Evolutionary conservation across 139 green algal species (phyloP).

Genomic region (Chlamydomonas eustigma): DNA sequence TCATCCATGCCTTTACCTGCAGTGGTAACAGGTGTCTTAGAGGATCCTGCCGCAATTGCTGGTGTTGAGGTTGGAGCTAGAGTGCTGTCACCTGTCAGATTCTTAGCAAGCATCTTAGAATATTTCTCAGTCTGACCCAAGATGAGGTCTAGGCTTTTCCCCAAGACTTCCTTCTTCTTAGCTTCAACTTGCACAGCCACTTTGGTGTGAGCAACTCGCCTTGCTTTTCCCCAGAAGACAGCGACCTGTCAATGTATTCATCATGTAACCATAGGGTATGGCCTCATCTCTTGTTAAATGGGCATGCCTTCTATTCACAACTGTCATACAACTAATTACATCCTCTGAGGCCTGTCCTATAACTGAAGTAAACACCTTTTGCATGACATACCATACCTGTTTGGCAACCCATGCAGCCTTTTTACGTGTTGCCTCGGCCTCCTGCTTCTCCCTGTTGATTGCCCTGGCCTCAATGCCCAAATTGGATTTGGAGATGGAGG

Average conservation of each 20-base stretch:
- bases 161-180: slow-evolving; percentile 65
- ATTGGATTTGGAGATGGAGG: slow-evolving; percentile 53
- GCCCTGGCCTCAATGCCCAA: slow-evolving; percentile 62
- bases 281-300: no score
- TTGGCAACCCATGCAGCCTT: slow-evolving; percentile 22
- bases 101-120: slow-evolving; percentile 74
- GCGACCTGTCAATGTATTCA: no score
- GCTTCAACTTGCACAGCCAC: slow-evolving; percentile 57
- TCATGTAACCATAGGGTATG: no score
- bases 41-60: no score
- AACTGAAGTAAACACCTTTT: no score
- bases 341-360: no score
- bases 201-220: slow-evolving; percentile 88
- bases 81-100: slow-evolving; percentile 48
- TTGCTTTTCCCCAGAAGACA: slow-evolving; percentile 88
- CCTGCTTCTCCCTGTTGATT: slow-evolving; percentile 39
- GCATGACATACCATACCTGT: slow-evolving; percentile 61
- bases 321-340: no score
- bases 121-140: slow-evolving; percentile 94
- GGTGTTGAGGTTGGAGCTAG: no score
- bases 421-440: slow-evolving; percentile 57
- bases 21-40: not conserved
- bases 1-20: not conserved
- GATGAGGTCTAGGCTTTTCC: slow-evolving; percentile 88
- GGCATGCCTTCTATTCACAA: no score